Base-by-base conservation (phyloP, 305 asterid genomes). In the Fraxinus sp. region DNA sequence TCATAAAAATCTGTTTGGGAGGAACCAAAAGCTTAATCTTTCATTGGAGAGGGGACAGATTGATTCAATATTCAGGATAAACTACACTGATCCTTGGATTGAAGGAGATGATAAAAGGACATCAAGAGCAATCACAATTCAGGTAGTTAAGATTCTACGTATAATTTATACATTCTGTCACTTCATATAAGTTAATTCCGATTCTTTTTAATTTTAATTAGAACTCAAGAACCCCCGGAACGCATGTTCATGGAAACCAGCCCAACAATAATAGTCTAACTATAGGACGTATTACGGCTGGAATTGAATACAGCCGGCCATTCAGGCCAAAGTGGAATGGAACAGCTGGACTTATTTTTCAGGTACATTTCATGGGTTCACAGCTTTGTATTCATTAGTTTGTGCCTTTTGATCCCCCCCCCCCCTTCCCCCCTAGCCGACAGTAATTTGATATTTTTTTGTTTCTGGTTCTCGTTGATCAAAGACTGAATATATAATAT, bases 91-190 rank as follows among this genome's bases (percentile, higher is more conserved):
- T 81, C 99, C 99, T 72, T 96, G 99, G 98, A 91, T 94, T 80
- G 97, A 96, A 87, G 99, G 98, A 82, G 99, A 96, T 85, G 98
- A 96, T 90, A 96, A 91, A 89, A 89, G 98, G 88, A 96, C 98
- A 81, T 94, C 98, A 82, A 93, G 98, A 87, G 87, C 99, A 82
- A 91, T 94, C 85, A 94, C 93, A 96, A 84, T 96, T 86, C 98
- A 96, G 98, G 99, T 93, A 84, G 68, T 75, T 59, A 80, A 68
- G 43, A 55, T 32, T 80, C 77, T 28, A 76, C 76, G 57, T 75
- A 33, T 85, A 46, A 36, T 75, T 59, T 41, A 6, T 39, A 35
- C 74, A 22, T 75, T 83, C 72, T 78, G 76, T 49, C 80, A 75
- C 81, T 55, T 74, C 26, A 49, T 75, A 75, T 59, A 64, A 84